These are phyloP conservation scores for Hansenula sp. DNA, from an alignment of 1,139 yeast species.

Conservation along the genomic window DNA sequence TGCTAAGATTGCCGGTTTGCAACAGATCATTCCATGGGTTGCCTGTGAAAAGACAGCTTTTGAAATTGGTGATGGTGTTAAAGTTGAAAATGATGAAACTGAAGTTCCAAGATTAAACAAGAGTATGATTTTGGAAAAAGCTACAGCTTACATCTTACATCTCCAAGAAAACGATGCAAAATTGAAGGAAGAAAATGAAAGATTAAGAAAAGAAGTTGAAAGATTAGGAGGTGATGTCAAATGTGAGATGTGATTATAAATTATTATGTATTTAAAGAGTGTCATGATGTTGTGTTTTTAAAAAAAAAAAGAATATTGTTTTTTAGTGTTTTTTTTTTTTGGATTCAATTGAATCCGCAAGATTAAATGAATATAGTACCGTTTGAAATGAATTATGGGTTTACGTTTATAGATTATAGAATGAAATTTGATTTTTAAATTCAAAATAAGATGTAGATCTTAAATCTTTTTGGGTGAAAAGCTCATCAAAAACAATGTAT, in stretches of 20 bases:
- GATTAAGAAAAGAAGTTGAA: conserved; percentile 18
- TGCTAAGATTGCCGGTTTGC: conserved; percentile 64
- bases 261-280: too few relatives aligned
- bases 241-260: neutral
- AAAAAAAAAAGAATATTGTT: neutral
- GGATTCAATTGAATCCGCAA: neutral
- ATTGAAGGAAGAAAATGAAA: conserved; percentile 28
- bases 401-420: conserved; percentile 3
- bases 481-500: too few relatives aligned
- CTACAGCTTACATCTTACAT: conserved; percentile 53
- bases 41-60: conserved; percentile 56
- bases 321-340: neutral
- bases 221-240: conserved; percentile 18
- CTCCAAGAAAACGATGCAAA: conserved; percentile 42
- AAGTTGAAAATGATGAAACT: conserved; percentile 16
- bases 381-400: conserved; percentile 2
- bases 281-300: neutral
- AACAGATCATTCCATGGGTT: conserved; percentile 61
- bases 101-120: conserved; percentile 46
- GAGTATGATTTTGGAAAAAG: conserved; percentile 62
- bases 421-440: neutral
- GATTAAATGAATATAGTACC: too few relatives aligned
- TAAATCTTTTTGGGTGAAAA: too few relatives aligned
- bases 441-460: neutral
- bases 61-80: conserved; percentile 20